Conservation (phyloP, 2,329 filamentous ascomycete species). For the Cladosporium velox region DNA sequence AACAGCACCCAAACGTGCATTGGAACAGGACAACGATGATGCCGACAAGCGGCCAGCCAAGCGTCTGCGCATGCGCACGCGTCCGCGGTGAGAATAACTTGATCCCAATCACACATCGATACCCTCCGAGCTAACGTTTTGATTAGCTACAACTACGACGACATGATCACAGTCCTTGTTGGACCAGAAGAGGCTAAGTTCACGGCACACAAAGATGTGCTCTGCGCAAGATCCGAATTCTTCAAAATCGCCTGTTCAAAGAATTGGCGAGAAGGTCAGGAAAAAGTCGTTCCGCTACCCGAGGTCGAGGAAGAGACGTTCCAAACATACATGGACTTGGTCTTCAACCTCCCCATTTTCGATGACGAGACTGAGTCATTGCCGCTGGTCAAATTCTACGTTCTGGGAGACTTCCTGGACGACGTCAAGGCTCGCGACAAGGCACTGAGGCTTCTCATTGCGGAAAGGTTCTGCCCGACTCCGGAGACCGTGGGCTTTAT, state of each 20-base stretch:
- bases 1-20: neutral
- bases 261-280: constrained; percentile 19
- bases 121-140: neutral
- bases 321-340: neutral
- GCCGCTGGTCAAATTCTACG: neutral
- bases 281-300: constrained; percentile 23
- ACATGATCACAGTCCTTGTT: neutral
- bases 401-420: neutral
- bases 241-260: constrained; percentile 19
- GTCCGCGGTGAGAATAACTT: neutral
- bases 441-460: neutral
- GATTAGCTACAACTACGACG: neutral
- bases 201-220: constrained; percentile 16
- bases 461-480: neutral
- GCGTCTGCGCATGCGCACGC: neutral
- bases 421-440: neutral
- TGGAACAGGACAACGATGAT: neutral
- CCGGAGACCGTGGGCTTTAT: neutral
- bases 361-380: neutral
- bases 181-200: neutral
- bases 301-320: neutral
- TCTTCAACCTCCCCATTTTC: neutral
- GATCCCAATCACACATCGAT: too few relatives aligned
- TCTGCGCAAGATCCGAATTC: constrained; percentile 21
- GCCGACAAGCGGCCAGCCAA: neutral